Base-by-base conservation (phyloP, 805 yeast species). In the Sungouiella blattae region DNA sequence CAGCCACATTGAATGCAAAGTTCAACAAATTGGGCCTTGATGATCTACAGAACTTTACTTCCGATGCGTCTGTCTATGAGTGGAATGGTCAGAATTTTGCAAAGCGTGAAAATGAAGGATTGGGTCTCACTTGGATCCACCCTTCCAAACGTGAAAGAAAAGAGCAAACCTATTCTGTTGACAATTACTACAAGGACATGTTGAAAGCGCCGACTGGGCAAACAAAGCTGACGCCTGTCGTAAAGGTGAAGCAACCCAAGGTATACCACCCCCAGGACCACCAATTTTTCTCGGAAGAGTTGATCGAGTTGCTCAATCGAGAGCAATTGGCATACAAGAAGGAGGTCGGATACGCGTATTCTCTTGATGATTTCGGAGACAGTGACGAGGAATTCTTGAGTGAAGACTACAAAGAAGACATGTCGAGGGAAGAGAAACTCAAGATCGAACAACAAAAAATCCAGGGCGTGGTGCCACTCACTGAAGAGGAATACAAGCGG, bases 41-140 rank as follows among this genome's bases (percentile, higher is more conserved):
- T 57, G 98, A 93, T 54, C 68, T 93, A 33, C 97, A 91, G 55
- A 87, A 86, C 54, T 89, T 89, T 52, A 83, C 93, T 8, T 83
- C 87, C 6, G 95, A 87, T 46, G 82, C 83, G 16, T 81, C 88
- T 1, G 93, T 96, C 0, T 91, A 91, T 59, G 96, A 89, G 60
- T 91, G 98, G 98, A 88, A 93, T 53, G 98, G 98, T 12, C 74
- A 82, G 48, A 82, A 84, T 49, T 83, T 82, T 57, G 88, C 91
- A 41, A 77, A 78, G 49, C 67, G 60, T 39, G 67, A 61, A 13
- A 49, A 42, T 23, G 65, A 67, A 22, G 55, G 52, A 5, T 38
- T 53, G 21, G 67, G 61, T 6, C 64, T 73, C 30, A 60, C 73
- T 3, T 83, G 89, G 87, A 77, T 83, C 21, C 83, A 83, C 48